phyloP scores from a whole-genome alignment of 441 rosid species.

The Melastoma candidum region DNA sequence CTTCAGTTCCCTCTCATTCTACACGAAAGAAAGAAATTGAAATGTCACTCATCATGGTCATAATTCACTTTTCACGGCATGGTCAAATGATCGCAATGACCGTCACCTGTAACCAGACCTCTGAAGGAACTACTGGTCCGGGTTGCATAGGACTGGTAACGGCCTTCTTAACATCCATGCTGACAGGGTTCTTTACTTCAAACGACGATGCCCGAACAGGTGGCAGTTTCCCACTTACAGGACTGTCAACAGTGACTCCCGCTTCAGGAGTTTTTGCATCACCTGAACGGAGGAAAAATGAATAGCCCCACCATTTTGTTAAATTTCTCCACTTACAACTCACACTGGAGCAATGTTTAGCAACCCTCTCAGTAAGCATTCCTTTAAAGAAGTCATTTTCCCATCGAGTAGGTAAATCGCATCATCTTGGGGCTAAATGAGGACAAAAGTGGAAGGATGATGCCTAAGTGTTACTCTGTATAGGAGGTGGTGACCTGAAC shows the following conservation, averaged over 20 bases:
- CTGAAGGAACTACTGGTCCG: constrained; percentile 49
- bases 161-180: constrained; percentile 31
- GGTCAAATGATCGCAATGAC: not conserved
- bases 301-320: too few relatives aligned
- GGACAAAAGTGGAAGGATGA: too few relatives aligned
- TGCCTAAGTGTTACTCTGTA: too few relatives aligned
- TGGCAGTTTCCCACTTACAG: constrained; percentile 26
- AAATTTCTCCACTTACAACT: too few relatives aligned
- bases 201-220: constrained; percentile 30
- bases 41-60: too few relatives aligned
- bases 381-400: too few relatives aligned
- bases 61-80: too few relatives aligned
- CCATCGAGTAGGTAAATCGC: too few relatives aligned
- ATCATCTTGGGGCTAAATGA: too few relatives aligned
- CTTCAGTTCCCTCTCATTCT: constrained; percentile 75
- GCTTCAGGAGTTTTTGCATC: constrained; percentile 18
- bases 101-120: constrained; percentile 62
- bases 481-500: not conserved
- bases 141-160: constrained; percentile 34
- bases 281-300: constrained; percentile 4
- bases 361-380: too few relatives aligned
- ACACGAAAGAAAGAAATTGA: not conserved
- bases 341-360: too few relatives aligned
- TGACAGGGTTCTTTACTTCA: constrained; percentile 31
- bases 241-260: constrained; percentile 21